Conservation (phyloP, 768 basidiomycete species). For the Calocera cornea region DNA sequence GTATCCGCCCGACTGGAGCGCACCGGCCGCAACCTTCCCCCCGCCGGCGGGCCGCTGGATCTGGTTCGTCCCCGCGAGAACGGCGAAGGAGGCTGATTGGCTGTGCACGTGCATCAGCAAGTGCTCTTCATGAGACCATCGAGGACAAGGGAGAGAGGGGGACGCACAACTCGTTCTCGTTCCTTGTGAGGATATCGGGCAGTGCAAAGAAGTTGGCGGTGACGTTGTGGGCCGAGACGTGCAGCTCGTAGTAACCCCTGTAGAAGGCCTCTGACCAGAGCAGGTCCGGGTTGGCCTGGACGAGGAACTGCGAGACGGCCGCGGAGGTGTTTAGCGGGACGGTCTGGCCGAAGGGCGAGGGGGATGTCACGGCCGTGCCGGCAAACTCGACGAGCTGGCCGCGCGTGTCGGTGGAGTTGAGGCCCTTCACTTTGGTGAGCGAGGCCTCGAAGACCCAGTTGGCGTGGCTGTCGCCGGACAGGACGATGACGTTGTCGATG, state of each 20-base stretch:
- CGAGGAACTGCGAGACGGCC: conserved; percentile 26
- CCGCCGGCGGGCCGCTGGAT: conserved; percentile 38
- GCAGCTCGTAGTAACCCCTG: conserved; percentile 46
- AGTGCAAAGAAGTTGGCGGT: conserved; percentile 45
- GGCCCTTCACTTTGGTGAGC: conserved; percentile 32
- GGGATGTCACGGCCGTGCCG: conserved; percentile 44
- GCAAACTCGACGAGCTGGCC: conserved; percentile 49
- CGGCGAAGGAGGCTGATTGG: conserved; percentile 11
- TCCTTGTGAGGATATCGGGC: conserved; percentile 32
- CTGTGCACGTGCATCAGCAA: neutral
- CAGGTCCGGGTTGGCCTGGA: conserved; percentile 34
- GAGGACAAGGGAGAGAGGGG: conserved; percentile 28
- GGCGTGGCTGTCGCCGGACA: conserved; percentile 51
- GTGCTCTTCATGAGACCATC: conserved; percentile 10
- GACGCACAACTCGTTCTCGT: conserved; percentile 35
- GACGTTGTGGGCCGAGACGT: conserved; percentile 32
- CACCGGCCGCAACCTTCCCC: conserved; percentile 34
- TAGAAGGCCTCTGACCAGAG: conserved; percentile 50
- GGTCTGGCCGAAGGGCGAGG: conserved; percentile 33
- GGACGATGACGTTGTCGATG: conserved; percentile 41
- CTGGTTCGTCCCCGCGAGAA: conserved; percentile 31
- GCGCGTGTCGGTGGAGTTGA: conserved; percentile 32
- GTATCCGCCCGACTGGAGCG: conserved; percentile 21
- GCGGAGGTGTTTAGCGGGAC: conserved; percentile 31
- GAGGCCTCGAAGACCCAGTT: conserved; percentile 49